Evolutionary conservation across 371 early-diverging fungal genomes (phyloP), one percentile per base, ranked within the genome.

Genomic region (Mucor indicus): DNA sequence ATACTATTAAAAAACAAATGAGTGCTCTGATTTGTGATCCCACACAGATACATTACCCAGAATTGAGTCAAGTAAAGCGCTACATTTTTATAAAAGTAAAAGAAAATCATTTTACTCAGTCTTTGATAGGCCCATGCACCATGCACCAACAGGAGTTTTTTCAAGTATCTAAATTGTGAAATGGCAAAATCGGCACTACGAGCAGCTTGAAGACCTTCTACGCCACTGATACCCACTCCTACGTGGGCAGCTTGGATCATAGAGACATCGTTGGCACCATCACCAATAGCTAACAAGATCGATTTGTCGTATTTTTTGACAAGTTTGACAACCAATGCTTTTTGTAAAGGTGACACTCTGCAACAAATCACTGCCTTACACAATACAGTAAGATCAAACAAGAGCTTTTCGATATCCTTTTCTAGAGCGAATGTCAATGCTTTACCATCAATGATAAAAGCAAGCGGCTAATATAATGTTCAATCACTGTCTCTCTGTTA

Each of bases 241-340:
- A 99, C 95, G 62, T 98, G 94, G 5, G 99, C 95, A 17, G 92
- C 92, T 69, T 94, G 91, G 51, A 99, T 91, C 99, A 99, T 99
- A 20, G 89, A 84, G 4, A 99, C 96, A 67, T 99, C 99, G 63
- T 99, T 99, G 30, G 98, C 98, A 38, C 99, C 99, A 69, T 99
- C 99, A 33, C 99, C 98, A 44, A 96, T 95, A 33, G 88, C 96
- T 50, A 90, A 84, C 42, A 85, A 64, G 58, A 87, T 90, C 9
- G 91, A 83, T 46, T 77, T 86, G 35, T 70, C 75, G 36, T 84
- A 79, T 13, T 87, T 80, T 57, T 91, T 90, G 24, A 98, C 91
- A 25, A 91, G 69, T 58, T 89, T 88, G 22, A 95, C 93, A n/a
- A 98, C 92, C 53, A 90, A 60, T 0, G 95, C 93, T 76, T 98